These are phyloP conservation scores for Chenopodium suecicum DNA, from an alignment of 148 eudicot genomes.

Conservation along the genomic window DNA sequence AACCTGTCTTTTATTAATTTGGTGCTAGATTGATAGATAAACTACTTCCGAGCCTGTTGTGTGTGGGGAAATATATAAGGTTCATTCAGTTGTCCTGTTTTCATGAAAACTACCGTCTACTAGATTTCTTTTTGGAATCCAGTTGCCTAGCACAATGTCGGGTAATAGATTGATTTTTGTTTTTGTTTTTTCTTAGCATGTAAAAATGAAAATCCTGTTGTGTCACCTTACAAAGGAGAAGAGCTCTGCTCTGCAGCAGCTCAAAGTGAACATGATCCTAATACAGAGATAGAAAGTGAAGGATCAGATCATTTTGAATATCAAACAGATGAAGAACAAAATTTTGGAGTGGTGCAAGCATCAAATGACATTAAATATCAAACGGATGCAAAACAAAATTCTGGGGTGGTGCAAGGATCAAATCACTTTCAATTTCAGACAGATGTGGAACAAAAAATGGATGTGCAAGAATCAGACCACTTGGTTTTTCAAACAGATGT, in stretches of 20 bases:
- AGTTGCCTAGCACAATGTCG: too few relatives aligned
- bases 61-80: neutral
- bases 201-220: neutral
- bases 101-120: neutral
- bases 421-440: neutral
- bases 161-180: neutral
- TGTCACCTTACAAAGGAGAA: neutral
- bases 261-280: slow-evolving; percentile 1
- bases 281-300: neutral
- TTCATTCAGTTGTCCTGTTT: neutral
- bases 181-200: neutral
- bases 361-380: neutral
- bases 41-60: neutral
- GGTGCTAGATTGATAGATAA: neutral
- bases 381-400: neutral
- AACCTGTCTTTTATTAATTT: too few relatives aligned
- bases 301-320: neutral
- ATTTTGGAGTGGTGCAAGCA: neutral
- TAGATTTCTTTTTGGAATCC: neutral
- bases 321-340: neutral
- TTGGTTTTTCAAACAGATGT: neutral
- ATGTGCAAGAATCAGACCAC: neutral
- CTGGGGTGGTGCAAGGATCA: slow-evolving; percentile 7
- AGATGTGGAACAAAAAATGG: neutral
- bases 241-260: neutral